Conservation (phyloP, 2,329 filamentous ascomycete genomes). For the Tolypocladium inflatum region DNA sequence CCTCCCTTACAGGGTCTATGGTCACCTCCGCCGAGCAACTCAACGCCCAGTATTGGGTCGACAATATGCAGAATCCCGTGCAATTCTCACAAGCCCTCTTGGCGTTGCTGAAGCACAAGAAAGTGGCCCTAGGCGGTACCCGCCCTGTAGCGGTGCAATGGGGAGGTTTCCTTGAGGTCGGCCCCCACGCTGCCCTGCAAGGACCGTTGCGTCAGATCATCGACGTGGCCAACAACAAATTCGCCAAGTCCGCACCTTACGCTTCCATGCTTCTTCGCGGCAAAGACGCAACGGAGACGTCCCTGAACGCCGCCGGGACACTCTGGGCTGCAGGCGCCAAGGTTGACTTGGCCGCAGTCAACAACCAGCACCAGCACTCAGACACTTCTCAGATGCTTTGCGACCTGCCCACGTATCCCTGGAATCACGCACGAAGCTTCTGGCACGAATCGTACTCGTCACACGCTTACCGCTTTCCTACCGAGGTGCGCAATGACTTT, state of each 20-base stretch:
- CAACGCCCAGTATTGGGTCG: too few relatives aligned
- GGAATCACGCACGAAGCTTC: conserved; percentile 22
- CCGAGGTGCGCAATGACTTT: conserved; percentile 22
- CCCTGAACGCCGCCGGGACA: not conserved
- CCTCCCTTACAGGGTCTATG: too few relatives aligned
- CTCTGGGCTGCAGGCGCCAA: not conserved
- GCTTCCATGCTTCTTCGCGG: not conserved
- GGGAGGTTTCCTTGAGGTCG: conserved; percentile 15
- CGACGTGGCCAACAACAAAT: not conserved
- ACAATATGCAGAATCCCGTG: conserved; percentile 7
- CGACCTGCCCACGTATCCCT: conserved; percentile 24
- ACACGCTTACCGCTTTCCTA: not conserved
- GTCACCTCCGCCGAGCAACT: too few relatives aligned
- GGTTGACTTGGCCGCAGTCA: not conserved
- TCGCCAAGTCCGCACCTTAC: conserved; percentile 2
- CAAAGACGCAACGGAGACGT: not conserved
- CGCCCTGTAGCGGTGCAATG: too few relatives aligned
- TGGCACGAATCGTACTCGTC: conserved; percentile 20
- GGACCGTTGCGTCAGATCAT: conserved; percentile 12
- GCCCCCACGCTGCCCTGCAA: conserved; percentile 15
- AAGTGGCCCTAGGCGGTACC: too few relatives aligned
- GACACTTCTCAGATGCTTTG: conserved; percentile 11
- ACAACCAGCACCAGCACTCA: not conserved
- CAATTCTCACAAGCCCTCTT: conserved; percentile 3
- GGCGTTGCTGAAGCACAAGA: too few relatives aligned